Conservation (phyloP, 148 eudicot genomes). For the Polygonum aviculare region DNA sequence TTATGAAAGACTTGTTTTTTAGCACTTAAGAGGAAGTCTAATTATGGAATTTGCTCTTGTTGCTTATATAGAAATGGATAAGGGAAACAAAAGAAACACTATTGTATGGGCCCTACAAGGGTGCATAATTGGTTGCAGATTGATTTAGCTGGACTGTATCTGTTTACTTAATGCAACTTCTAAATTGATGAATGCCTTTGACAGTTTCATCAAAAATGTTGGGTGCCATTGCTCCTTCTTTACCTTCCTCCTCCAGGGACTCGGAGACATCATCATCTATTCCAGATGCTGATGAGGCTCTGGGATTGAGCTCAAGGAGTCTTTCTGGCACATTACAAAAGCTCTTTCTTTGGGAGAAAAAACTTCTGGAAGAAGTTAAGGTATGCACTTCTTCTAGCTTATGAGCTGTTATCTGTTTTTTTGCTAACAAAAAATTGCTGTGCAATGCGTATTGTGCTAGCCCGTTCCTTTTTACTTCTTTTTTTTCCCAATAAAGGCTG, state of each 20-base stretch:
- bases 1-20: background rate
- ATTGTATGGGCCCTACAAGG: background rate
- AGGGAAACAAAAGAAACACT: background rate
- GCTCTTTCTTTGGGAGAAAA: slow-evolving; percentile 94
- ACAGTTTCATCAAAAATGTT: slow-evolving; percentile 87
- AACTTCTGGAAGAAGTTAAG: slow-evolving; percentile 89
- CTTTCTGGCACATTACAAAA: slow-evolving; percentile 88
- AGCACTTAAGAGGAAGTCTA: background rate
- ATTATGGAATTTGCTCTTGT: background rate
- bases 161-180: background rate
- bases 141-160: background rate
- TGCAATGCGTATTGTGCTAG: background rate
- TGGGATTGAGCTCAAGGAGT: slow-evolving; percentile 40
- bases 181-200: background rate
- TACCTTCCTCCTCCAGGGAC: slow-evolving; percentile 47
- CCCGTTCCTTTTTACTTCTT: background rate
- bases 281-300: slow-evolving; percentile 40
- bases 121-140: slow-evolving; percentile 3
- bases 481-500: background rate
- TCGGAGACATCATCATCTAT: slow-evolving; percentile 24
- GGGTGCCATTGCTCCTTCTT: slow-evolving; percentile 53
- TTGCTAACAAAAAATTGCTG: background rate
- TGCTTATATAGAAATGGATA: background rate
- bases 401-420: background rate
- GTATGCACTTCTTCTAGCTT: slow-evolving; percentile 22